These are phyloP conservation scores for Aphanocladium album DNA, from an alignment of 2,329 filamentous ascomycete species.

Conservation along the genomic window DNA sequence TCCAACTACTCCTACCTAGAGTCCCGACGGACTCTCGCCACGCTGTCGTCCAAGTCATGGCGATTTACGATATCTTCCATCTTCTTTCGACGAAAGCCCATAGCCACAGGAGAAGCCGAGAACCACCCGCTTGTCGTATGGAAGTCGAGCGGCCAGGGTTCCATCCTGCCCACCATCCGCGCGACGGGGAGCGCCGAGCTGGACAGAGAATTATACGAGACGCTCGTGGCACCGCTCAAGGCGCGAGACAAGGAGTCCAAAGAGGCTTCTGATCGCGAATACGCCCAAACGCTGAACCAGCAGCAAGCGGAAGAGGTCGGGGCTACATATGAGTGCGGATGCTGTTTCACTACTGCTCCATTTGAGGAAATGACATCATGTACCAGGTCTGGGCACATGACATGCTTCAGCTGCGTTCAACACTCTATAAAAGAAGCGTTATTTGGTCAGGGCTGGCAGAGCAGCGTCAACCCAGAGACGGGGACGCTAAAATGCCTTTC, in stretches of 20 bases:
- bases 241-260: constrained; percentile 36
- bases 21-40: constrained; percentile 63
- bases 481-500: constrained; percentile 82
- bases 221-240: constrained; percentile 52
- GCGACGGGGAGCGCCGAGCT: constrained; percentile 61
- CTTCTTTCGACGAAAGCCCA: constrained; percentile 59
- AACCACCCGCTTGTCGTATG: constrained; percentile 59
- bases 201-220: constrained; percentile 55
- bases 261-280: constrained; percentile 45
- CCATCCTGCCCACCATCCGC: constrained; percentile 56
- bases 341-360: constrained; percentile 66
- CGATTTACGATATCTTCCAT: constrained; percentile 66
- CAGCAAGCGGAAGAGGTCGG: constrained; percentile 54
- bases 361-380: constrained; percentile 76
- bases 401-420: constrained; percentile 79
- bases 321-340: constrained; percentile 65
- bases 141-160: constrained; percentile 51
- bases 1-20: constrained; percentile 74
- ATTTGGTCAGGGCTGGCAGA: constrained; percentile 88
- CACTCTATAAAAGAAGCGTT: constrained; percentile 79
- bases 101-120: constrained; percentile 50
- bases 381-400: constrained; percentile 61
- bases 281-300: constrained; percentile 52
- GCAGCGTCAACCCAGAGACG: constrained; percentile 66
- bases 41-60: constrained; percentile 70